A percentile compares a stretch with the other conserved stretches of the same genome.
Evolutionary conservation across 2,329 filamentous ascomycete genomes (phyloP).

Genomic region (Hysterium pulicare): DNA sequence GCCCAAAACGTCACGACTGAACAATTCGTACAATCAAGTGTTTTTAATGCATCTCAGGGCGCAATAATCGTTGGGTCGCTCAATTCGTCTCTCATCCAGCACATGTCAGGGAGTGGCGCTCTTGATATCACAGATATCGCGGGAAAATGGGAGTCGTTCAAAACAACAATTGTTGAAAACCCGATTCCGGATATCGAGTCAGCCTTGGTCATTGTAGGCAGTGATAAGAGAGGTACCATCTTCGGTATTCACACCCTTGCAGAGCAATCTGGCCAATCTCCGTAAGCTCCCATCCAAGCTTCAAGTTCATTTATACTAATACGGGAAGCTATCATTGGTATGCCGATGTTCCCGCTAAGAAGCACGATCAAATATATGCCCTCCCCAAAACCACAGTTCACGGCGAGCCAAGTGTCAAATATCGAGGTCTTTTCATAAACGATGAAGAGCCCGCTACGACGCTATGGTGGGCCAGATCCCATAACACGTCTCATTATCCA

Average conservation of each 20-base stretch:
- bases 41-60: no score
- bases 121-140: slow-evolving; percentile 40
- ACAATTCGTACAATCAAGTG: not conserved
- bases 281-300: slow-evolving; percentile 7
- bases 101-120: not conserved
- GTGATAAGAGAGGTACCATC: slow-evolving; percentile 18
- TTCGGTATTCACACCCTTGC: slow-evolving; percentile 17
- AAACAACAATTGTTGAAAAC: slow-evolving; percentile 51
- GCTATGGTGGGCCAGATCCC: slow-evolving; percentile 10
- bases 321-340: slow-evolving; percentile 11
- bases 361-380: slow-evolving; percentile 7
- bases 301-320: not conserved
- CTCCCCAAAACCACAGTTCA: slow-evolving; percentile 6
- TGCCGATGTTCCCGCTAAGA: slow-evolving; percentile 11
- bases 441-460: slow-evolving; percentile 12
- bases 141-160: slow-evolving; percentile 65
- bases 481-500: slow-evolving; percentile 6
- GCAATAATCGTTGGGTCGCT: slow-evolving; percentile 11
- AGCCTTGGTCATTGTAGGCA: slow-evolving; percentile 14
- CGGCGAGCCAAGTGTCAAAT: slow-evolving; percentile 10
- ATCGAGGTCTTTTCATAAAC: slow-evolving; percentile 14
- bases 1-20: slow-evolving; percentile 4
- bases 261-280: slow-evolving; percentile 17
- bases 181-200: slow-evolving; percentile 47
- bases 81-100: slow-evolving; percentile 9